Base-by-base conservation (phyloP, 805 yeast species). In the Starmerella stigmatis region DNA sequence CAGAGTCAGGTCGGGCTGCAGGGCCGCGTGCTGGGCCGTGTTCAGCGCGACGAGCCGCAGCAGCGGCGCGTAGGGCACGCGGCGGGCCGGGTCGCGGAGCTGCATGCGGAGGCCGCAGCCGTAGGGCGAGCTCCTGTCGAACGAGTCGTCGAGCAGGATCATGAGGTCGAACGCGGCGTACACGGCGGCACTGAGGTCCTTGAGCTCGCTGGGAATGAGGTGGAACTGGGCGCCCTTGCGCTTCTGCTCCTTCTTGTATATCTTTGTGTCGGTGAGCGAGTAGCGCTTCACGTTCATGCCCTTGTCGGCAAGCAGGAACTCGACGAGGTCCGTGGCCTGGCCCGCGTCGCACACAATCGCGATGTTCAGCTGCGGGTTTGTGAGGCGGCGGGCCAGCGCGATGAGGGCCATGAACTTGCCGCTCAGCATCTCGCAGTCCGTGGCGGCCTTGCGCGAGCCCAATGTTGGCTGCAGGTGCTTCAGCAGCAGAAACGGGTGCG, bases 401-500 rank as follows among this genome's bases (percentile, higher is more conserved):
- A 70, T 71, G 50, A 89, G 62, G 2, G 80, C 83, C 47, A 72
- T 70, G 63, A 89, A 86, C 61, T 88, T 89, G 58, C 60, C 83
- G 34, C 54, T 51, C 41, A 47, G 35, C 74, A 38, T 65, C 66
- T 7, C 92, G 83, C 47, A 78, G 74, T 56, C 84, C 92, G 60
- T 79, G 78, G 36, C 49, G 77, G 75, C 10, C 75, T 72, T 49
- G 84, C 67, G 49, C 79, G 78, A 62, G 80, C 84, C 32, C 15
- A 51, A 25, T 13, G 26, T 40, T 13, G 97, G 97, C 72, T 85
- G 74, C 55, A 80, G 79, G 60, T 88, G 94, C 47, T 79, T 79
- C 44, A 89, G 84, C 42, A 89, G 65, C 41, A 89, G 63, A 56
- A 81, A 88, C 0, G 97, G 97, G 64, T 89, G 98, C 0, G 89